These are phyloP conservation scores for Aspergillus asperescens DNA, from an alignment of 495 filamentous ascomycete genomes.

Conservation along the genomic window DNA sequence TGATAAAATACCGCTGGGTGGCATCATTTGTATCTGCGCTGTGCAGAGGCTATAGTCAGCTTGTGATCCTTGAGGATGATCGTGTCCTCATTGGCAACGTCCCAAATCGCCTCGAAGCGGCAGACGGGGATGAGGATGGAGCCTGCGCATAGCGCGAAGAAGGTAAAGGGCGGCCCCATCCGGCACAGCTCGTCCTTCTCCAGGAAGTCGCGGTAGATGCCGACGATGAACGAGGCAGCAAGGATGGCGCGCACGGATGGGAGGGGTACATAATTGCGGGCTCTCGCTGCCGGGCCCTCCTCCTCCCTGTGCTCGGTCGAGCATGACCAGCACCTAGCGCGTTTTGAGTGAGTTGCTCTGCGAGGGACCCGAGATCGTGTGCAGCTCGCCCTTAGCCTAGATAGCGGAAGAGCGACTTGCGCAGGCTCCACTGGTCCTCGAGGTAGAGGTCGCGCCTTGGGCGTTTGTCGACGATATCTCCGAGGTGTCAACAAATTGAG, in stretches of 20 bases:
- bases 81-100: too few species aligned
- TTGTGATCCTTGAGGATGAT: too few species aligned
- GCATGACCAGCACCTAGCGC: neutral
- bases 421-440: neutral
- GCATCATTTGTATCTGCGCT: too few species aligned
- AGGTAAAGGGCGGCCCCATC: neutral
- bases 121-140: neutral
- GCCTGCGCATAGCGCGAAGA: conserved; percentile 4
- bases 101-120: too few species aligned
- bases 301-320: neutral
- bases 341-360: neutral
- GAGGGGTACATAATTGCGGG: too few species aligned
- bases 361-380: neutral
- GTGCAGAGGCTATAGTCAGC: too few species aligned
- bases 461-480: neutral
- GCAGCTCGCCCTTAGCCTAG: neutral
- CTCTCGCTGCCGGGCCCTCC: too few species aligned
- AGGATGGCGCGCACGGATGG: neutral
- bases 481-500: neutral
- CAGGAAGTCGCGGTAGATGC: conserved; percentile 3
- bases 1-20: too few species aligned
- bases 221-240: neutral
- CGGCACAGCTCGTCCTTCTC: conserved; percentile 3
- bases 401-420: conserved; percentile 2
- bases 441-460: neutral